These are phyloP conservation scores for Trametes sanguinea DNA, from an alignment of 768 basidiomycete genomes.

Conservation along the genomic window DNA sequence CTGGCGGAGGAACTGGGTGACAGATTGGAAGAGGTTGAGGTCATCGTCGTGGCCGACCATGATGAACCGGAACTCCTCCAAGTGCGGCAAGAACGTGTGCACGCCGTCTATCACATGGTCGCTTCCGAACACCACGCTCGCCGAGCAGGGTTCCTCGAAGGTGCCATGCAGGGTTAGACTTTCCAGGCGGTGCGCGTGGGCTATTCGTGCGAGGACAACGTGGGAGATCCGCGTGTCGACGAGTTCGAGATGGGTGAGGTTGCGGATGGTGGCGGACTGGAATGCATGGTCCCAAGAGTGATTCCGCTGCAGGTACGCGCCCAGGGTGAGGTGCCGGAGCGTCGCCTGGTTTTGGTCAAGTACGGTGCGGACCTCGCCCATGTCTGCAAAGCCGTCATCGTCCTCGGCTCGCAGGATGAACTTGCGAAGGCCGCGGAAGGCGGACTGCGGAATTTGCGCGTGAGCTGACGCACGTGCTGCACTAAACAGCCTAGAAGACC, in stretches of 20 bases:
- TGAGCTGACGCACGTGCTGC: neutral
- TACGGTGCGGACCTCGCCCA: constrained; percentile 65
- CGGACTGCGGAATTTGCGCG: constrained; percentile 35
- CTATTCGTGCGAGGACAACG: constrained; percentile 61
- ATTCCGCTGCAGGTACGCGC: constrained; percentile 64
- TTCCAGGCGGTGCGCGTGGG: constrained; percentile 60
- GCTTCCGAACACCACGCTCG: constrained; percentile 59
- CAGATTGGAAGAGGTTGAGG: constrained; percentile 49
- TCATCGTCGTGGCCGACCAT: constrained; percentile 67
- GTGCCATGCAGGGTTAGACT: constrained; percentile 68
- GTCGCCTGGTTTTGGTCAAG: constrained; percentile 60
- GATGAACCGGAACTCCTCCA: constrained; percentile 63
- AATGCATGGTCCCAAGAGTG: constrained; percentile 72
- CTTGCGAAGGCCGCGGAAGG: constrained; percentile 58
- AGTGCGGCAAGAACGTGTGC: constrained; percentile 63
- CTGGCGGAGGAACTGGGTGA: constrained; percentile 53
- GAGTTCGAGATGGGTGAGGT: constrained; percentile 69
- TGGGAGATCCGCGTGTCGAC: constrained; percentile 71
- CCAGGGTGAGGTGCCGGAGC: constrained; percentile 63
- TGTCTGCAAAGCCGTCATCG: constrained; percentile 70
- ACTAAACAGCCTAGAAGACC: neutral
- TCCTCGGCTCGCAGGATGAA: constrained; percentile 72
- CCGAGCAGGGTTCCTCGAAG: constrained; percentile 59
- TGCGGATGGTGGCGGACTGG: constrained; percentile 60
- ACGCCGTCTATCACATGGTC: constrained; percentile 59